These are phyloP conservation scores for Carpinus viminea DNA, from an alignment of 306 rosid species.

Conservation along the genomic window DNA sequence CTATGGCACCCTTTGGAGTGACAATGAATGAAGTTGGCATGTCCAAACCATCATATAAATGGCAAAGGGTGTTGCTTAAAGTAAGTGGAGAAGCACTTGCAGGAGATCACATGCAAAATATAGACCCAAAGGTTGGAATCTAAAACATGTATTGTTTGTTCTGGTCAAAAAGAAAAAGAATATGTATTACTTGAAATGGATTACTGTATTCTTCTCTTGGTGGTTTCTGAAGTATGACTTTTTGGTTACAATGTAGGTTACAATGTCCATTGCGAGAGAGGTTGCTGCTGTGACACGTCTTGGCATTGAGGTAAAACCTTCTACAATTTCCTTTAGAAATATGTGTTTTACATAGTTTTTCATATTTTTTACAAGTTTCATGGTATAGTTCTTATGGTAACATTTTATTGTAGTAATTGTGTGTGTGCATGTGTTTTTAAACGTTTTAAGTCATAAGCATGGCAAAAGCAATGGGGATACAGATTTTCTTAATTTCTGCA, in stretches of 20 bases:
- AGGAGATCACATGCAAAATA: slow-evolving; percentile 77
- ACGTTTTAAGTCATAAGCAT: neutral
- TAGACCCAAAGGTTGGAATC: slow-evolving; percentile 83
- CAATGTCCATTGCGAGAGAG: slow-evolving; percentile 95
- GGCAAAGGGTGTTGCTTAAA: slow-evolving; percentile 96
- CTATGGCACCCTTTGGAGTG: slow-evolving; percentile 50
- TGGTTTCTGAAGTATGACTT: slow-evolving; percentile 12
- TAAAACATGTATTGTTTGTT: neutral
- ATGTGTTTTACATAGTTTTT: neutral
- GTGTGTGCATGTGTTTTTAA: neutral
- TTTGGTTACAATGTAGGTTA: slow-evolving; percentile 46
- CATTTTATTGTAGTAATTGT: neutral
- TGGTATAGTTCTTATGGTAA: neutral
- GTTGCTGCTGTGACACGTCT: slow-evolving; percentile 94
- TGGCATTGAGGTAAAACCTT: slow-evolving; percentile 81
- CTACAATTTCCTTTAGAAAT: slow-evolving; percentile 2
- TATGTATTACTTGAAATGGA: neutral
- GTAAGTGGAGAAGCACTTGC: slow-evolving; percentile 99
- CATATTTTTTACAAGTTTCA: neutral
- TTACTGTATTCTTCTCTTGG: slow-evolving; percentile 11
- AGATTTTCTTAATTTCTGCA: neutral
- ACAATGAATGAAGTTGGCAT: slow-evolving; percentile 56
- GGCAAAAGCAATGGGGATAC: neutral
- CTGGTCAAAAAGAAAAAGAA: neutral
- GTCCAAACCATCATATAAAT: slow-evolving; percentile 54